Base-by-base conservation (phyloP, 1,139 yeast species). In the Kurtzmaniella quercitrusa region DNA sequence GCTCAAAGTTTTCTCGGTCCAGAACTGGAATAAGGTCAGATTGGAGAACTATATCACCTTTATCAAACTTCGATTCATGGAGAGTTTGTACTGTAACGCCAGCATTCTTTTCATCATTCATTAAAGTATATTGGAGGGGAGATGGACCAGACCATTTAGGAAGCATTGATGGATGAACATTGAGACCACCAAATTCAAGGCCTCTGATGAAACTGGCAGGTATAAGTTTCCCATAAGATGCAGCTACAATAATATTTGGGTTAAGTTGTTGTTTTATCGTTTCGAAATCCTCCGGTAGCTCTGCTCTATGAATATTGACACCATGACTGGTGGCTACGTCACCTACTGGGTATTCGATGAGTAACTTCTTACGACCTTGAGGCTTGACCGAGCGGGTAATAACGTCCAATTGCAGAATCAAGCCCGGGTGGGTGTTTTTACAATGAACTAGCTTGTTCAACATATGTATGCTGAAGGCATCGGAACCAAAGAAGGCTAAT, bases 81-180 rank as follows among this genome's bases (percentile, higher is more conserved):
- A 93, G 63, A 0, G 96, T 87, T 60, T 93, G 99, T 0, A 94
- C 77, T 0, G 97, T 79, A 10, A 89, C 95, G 0, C 98, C 98
- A 0, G 98, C 84, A 25, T 46, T 50, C 1, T 50, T 38, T 50
- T 85, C 93, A 42, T 73, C 73, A 50, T 85, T 79, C 55, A 90
- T 62, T 19, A 94, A 62, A 0, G 96, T 83, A 49, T 81, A 75
- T 51, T 93, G 98, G 6, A 94, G 66, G 0, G 99, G 99, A 2
- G 97, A 85, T 0, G 98, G 82, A 0, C 99, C 99, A 1, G 91
- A 77, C 56, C 87, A 82, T 42, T 65, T 68, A 0, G 98, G 98
- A 11, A 93, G 70, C 15, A 91, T 62, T 0, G 97, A 89, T 0
- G 99, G 99, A 59, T 93, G 99, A 0, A 93, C 91, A 57, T 93